Conservation (phyloP, 306 rosid genomes). For the Vicia faba region DNA sequence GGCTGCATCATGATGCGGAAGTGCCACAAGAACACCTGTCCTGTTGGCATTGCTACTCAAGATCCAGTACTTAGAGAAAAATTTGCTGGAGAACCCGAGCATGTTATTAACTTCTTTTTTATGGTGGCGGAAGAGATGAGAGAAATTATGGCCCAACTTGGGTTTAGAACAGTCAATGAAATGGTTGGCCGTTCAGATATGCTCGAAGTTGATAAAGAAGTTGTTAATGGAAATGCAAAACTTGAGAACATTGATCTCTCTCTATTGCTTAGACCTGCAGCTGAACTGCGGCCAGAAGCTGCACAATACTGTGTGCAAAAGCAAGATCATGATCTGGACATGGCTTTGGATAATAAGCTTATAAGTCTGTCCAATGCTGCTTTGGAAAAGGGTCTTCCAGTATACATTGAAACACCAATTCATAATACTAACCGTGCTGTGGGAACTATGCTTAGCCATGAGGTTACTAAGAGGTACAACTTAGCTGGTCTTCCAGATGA, state of each 20-base stretch:
- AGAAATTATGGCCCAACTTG: slow-evolving; percentile 91
- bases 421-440: slow-evolving; percentile 86
- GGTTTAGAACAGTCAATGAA: slow-evolving; percentile 76
- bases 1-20: slow-evolving; percentile 99
- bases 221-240: slow-evolving; percentile 72
- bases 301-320: slow-evolving; percentile 92
- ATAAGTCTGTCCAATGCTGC: slow-evolving; percentile 73
- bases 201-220: slow-evolving; percentile 94
- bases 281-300: slow-evolving; percentile 91
- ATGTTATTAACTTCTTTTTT: slow-evolving; percentile 93
- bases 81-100: slow-evolving; percentile 99
- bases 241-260: slow-evolving; percentile 89
- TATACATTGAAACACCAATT: slow-evolving; percentile 79
- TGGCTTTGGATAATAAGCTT: slow-evolving; percentile 88
- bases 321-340: slow-evolving; percentile 92
- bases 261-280: slow-evolving; percentile 85
- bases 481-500: slow-evolving; percentile 90
- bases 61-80: slow-evolving; percentile 98
- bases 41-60: slow-evolving; percentile 98
- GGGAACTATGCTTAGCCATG: slow-evolving; percentile 99
- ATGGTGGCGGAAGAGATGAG: slow-evolving; percentile 97
- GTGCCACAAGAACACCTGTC: slow-evolving; percentile 98
- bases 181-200: slow-evolving; percentile 97
- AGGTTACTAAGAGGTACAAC: slow-evolving; percentile 84
- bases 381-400: slow-evolving; percentile 83